phyloP scores from a whole-genome alignment of 192 early-diverging fungal genomes.

The Coemansia brasiliensis region DNA sequence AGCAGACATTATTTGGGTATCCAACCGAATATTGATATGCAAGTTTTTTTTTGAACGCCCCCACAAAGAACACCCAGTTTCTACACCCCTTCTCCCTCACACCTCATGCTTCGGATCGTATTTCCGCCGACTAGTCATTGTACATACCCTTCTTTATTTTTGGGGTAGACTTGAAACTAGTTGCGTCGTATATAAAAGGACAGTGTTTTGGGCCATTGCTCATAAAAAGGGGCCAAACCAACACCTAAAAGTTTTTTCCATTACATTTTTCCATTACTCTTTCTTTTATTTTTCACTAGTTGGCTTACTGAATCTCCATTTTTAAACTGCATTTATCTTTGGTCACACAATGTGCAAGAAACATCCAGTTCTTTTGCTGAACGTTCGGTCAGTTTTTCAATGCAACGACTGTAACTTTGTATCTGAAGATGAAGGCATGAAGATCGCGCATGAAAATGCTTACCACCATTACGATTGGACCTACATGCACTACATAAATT shows the following conservation, averaged over 20 bases:
- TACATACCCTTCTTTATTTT: no score
- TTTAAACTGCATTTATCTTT: no score
- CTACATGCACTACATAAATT: slow-evolving; percentile 50
- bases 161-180: no score
- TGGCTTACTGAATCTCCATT: no score
- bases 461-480: slow-evolving; percentile 46
- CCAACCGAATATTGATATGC: slow-evolving; percentile 6
- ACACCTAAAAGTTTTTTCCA: not conserved
- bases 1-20: no score
- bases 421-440: slow-evolving; percentile 27
- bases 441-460: slow-evolving; percentile 23
- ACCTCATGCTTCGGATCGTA: not conserved
- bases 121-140: no score
- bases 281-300: not conserved
- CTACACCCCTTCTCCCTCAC: slow-evolving; percentile 2
- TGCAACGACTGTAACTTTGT: slow-evolving; percentile 46
- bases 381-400: slow-evolving; percentile 37
- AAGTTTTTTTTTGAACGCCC: not conserved
- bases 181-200: no score
- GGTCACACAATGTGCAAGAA: slow-evolving; percentile 19
- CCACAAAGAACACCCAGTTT: slow-evolving; percentile 9
- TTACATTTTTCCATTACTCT: slow-evolving; percentile 1
- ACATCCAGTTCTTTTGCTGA: slow-evolving; percentile 10
- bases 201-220: no score
- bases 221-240: not conserved